These are phyloP conservation scores for Xylariaceae sp. DNA, from an alignment of 2,329 filamentous ascomycete species.

Conservation along the genomic window DNA sequence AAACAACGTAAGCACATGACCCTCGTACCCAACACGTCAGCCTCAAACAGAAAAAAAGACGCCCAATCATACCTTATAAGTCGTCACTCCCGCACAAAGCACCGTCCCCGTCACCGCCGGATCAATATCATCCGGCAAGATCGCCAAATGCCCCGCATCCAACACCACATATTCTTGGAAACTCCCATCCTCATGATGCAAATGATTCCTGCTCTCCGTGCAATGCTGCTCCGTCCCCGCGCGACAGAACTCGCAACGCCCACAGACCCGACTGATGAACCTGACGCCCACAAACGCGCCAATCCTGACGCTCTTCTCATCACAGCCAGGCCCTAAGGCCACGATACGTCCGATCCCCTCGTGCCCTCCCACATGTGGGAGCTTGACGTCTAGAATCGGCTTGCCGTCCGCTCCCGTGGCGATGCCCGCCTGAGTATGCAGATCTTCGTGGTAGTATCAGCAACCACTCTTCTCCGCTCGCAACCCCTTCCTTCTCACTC, in stretches of 20 bases:
- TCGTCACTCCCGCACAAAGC: constrained; percentile 40
- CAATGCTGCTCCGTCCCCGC: constrained; percentile 36
- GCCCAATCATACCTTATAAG: constrained; percentile 36
- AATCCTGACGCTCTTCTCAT: constrained; percentile 31
- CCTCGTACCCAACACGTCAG: no score
- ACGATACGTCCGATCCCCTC: constrained; percentile 41
- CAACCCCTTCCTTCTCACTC: constrained; percentile 8
- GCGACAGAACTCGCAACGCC: constrained; percentile 40
- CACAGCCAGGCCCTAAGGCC: constrained; percentile 34
- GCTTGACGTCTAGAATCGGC: constrained; percentile 40
- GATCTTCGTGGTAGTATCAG: constrained; percentile 26
- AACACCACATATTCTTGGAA: constrained; percentile 42
- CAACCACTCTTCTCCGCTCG: background rate
- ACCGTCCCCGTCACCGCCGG: constrained; percentile 38
- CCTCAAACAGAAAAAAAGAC: background rate
- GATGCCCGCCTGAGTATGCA: constrained; percentile 37
- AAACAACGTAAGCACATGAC: background rate
- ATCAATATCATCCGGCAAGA: constrained; percentile 40
- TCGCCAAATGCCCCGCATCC: constrained; percentile 40
- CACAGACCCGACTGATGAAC: constrained; percentile 38
- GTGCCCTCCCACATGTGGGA: constrained; percentile 42
- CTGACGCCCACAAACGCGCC: constrained; percentile 40
- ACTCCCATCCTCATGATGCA: constrained; percentile 42
- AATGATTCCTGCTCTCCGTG: constrained; percentile 38
- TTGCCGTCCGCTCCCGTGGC: constrained; percentile 33